A percentile compares a stretch with the other conserved stretches of the same genome.
phyloP scores from a whole-genome alignment of 805 yeast species.

The Candida anglica region DNA sequence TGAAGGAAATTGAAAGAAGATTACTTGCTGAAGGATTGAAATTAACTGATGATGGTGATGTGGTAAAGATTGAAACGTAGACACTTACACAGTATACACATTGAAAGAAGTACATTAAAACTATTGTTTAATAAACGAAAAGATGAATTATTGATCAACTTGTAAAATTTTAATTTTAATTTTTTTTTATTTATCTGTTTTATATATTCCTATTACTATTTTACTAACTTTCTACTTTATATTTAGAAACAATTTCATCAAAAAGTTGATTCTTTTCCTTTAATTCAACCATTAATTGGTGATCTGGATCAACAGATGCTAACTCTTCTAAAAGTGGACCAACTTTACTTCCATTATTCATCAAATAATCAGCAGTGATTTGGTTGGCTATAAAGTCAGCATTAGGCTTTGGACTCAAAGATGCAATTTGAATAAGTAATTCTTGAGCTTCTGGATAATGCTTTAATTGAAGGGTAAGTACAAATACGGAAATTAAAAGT shows the following conservation, averaged over 20 bases:
- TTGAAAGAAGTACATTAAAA: too few species aligned
- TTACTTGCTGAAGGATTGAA: slow-evolving; percentile 54
- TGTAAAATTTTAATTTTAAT: slow-evolving; percentile 1
- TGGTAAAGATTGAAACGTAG: slow-evolving; percentile 21
- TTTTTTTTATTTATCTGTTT: neutral
- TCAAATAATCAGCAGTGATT: slow-evolving; percentile 56
- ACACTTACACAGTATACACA: neutral
- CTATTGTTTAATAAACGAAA: neutral
- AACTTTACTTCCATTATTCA: slow-evolving; percentile 38
- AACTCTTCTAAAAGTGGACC: slow-evolving; percentile 45
- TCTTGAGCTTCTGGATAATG: slow-evolving; percentile 82
- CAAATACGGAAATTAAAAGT: slow-evolving; percentile 44
- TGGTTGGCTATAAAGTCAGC: slow-evolving; percentile 59
- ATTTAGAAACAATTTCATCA: slow-evolving; percentile 65
- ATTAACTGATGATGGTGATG: slow-evolving; percentile 34
- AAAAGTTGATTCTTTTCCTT: slow-evolving; percentile 61
- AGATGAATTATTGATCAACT: neutral
- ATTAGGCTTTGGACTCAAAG: slow-evolving; percentile 32
- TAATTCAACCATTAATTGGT: slow-evolving; percentile 55
- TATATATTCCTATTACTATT: slow-evolving; percentile 1
- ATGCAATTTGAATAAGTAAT: slow-evolving; percentile 39
- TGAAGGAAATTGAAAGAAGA: slow-evolving; percentile 75
- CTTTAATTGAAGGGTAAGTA: slow-evolving; percentile 72
- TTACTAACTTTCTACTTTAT: slow-evolving; percentile 17
- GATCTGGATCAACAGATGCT: slow-evolving; percentile 46